phyloP scores from a whole-genome alignment of 371 early-diverging fungal species.

The Amoeboaphelidium protococcarum region DNA sequence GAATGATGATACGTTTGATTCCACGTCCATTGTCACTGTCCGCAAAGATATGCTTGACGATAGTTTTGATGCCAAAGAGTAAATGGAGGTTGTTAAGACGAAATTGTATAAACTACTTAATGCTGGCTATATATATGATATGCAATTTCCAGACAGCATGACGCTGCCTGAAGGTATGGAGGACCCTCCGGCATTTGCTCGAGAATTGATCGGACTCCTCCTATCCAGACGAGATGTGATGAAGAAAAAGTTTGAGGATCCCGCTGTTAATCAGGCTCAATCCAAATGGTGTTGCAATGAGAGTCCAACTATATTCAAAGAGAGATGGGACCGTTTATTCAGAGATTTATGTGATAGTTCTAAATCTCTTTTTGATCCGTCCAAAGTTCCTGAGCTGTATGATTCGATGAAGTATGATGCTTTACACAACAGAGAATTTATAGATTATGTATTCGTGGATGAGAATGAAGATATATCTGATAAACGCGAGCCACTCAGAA shows the following conservation, averaged over 20 bases:
- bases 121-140: constrained; percentile 5
- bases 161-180: constrained; percentile 7
- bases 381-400: constrained; percentile 72
- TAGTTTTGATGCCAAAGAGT: constrained; percentile 74
- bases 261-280: constrained; percentile 28
- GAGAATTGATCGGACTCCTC: constrained; percentile 38
- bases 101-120: constrained; percentile 27
- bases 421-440: constrained; percentile 62
- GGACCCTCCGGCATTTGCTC: constrained; percentile 30
- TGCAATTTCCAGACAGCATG: constrained; percentile 2
- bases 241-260: constrained; percentile 37
- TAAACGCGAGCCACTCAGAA: constrained; percentile 14
- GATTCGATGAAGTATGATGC: constrained; percentile 88
- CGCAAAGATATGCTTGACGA: constrained; percentile 81
- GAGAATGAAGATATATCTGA: constrained; percentile 6
- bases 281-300: constrained; percentile 20
- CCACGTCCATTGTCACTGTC: constrained; percentile 31
- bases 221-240: constrained; percentile 34
- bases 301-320: constrained; percentile 28
- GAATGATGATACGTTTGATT: constrained; percentile 13
- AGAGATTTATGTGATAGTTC: constrained; percentile 49
- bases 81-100: constrained; percentile 55
- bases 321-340: constrained; percentile 88
- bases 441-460: constrained; percentile 32
- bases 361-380: constrained; percentile 28